Conservation (phyloP, 352 stramenopile species). For the Phytophthora palmivora region DNA sequence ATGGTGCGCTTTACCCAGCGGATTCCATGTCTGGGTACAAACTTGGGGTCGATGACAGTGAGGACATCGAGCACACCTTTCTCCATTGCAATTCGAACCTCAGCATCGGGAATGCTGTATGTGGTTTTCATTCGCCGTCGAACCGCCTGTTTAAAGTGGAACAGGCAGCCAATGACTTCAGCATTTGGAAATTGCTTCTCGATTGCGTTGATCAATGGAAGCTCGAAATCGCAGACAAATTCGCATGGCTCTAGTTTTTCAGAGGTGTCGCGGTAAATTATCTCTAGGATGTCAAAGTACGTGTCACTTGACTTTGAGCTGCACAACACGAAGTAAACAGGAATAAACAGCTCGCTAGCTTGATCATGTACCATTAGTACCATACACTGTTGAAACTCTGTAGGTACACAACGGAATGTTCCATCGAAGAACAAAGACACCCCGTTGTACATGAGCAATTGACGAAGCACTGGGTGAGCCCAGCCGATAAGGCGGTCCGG, state of each 20-base stretch:
- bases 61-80: neutral
- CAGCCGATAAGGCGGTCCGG: neutral
- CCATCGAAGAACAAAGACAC: too few relatives aligned
- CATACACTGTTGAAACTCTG: slow-evolving; percentile 9
- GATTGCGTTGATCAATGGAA: too few relatives aligned
- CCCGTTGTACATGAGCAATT: slow-evolving; percentile 12
- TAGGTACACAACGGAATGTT: slow-evolving; percentile 1
- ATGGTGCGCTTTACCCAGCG: too few relatives aligned
- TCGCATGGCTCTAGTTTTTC: too few relatives aligned
- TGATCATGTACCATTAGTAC: slow-evolving; percentile 12
- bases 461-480: neutral
- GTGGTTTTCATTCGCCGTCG: neutral
- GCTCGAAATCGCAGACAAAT: too few relatives aligned
- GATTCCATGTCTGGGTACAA: neutral
- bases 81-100: neutral
- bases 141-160: neutral
- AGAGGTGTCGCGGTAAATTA: too few relatives aligned
- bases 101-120: neutral
- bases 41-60: neutral
- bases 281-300: neutral
- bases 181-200: neutral
- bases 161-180: neutral
- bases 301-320: neutral
- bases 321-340: neutral
- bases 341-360: slow-evolving; percentile 10